Evolutionary conservation across 2,329 filamentous ascomycete species (phyloP).

Genomic region (Albifimbria verrucaria): DNA sequence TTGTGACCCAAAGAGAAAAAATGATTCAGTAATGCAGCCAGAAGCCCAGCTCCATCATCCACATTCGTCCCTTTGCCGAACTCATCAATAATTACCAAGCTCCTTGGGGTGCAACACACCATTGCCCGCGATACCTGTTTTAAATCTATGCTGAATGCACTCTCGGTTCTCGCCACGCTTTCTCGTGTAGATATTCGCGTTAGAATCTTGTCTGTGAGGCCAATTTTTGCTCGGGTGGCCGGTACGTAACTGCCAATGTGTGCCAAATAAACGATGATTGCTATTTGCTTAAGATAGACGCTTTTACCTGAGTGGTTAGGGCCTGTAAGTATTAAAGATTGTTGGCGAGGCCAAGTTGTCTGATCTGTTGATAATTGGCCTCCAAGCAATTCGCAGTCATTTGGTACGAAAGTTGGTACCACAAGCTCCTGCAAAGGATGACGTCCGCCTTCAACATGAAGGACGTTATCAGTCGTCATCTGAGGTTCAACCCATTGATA

Average conservation of each 20-base stretch:
- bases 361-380: background rate
- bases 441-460: conserved; percentile 74
- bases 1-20: conserved; percentile 44
- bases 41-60: conserved; percentile 56
- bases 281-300: conserved; percentile 90
- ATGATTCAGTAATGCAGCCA: conserved; percentile 55
- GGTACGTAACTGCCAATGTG: conserved; percentile 93
- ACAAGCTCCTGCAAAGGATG: conserved; percentile 85
- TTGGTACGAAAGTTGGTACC: conserved; percentile 77
- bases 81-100: conserved; percentile 87
- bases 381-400: conserved; percentile 62
- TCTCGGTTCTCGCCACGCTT: conserved; percentile 56
- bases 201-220: conserved; percentile 88
- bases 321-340: conserved; percentile 79
- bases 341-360: conserved; percentile 23
- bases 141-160: conserved; percentile 72
- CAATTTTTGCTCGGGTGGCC: conserved; percentile 70
- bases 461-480: conserved; percentile 66
- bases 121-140: conserved; percentile 80
- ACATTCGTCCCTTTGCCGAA: conserved; percentile 68
- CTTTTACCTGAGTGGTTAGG: conserved; percentile 98
- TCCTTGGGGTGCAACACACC: conserved; percentile 69
- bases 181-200: conserved; percentile 78
- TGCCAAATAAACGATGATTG: conserved; percentile 85
- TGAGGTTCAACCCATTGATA: conserved; percentile 69